phyloP scores from a whole-genome alignment of 148 eudicot genomes.

The Persicaria maculosa region DNA sequence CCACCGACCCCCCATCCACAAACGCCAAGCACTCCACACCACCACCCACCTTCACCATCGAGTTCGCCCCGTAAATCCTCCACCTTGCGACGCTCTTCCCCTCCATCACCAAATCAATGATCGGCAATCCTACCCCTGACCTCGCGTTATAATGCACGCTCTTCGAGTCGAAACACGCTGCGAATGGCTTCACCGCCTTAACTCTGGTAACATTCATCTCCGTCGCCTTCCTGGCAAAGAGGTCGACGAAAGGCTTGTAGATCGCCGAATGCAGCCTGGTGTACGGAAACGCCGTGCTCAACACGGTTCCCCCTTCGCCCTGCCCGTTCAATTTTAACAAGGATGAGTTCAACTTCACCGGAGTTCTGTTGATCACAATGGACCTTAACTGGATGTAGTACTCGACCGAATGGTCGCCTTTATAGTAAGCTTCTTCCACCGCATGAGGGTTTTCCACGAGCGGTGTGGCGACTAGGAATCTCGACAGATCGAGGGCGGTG shows the following conservation, averaged over 20 bases:
- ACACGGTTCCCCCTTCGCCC: slow-evolving; percentile 28
- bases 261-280: slow-evolving; percentile 35
- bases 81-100: slow-evolving; percentile 33
- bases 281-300: slow-evolving; percentile 31
- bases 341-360: slow-evolving; percentile 18
- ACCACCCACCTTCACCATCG: slow-evolving; percentile 27
- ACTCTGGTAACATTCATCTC: slow-evolving; percentile 31
- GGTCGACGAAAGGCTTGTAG: slow-evolving; percentile 27
- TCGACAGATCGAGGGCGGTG: slow-evolving; percentile 12
- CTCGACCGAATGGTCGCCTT: slow-evolving; percentile 26
- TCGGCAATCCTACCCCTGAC: slow-evolving; percentile 33
- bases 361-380: slow-evolving; percentile 24
- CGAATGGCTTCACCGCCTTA: slow-evolving; percentile 33
- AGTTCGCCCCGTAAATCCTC: slow-evolving; percentile 44
- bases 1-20: slow-evolving; percentile 29
- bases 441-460: slow-evolving; percentile 28
- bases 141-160: slow-evolving; percentile 7
- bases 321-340: slow-evolving; percentile 23
- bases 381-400: slow-evolving; percentile 31
- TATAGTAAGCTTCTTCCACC: slow-evolving; percentile 20
- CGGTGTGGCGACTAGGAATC: slow-evolving; percentile 23
- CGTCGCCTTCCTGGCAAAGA: slow-evolving; percentile 29
- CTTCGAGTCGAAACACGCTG: slow-evolving; percentile 35
- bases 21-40: slow-evolving; percentile 40
- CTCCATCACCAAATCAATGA: slow-evolving; percentile 32